phyloP scores from a whole-genome alignment of 2,329 filamentous ascomycete species.

The Coccinonectria pachysandricola region DNA sequence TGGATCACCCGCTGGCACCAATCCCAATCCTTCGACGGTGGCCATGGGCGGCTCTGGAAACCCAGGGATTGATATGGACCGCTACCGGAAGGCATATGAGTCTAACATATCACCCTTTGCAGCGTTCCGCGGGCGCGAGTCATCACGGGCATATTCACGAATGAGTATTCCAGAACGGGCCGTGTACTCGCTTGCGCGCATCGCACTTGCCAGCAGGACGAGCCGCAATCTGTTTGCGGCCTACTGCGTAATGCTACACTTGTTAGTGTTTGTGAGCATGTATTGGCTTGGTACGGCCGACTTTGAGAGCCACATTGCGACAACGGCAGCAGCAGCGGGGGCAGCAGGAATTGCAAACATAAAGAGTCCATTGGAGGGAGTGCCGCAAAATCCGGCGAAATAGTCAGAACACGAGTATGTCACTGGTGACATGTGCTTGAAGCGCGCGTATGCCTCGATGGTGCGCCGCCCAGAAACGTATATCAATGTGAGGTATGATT shows the following conservation, averaged over 20 bases:
- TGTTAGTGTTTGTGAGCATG: constrained; percentile 76
- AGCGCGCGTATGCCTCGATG: too few relatives aligned
- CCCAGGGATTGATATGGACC: constrained; percentile 62
- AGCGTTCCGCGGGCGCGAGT: constrained; percentile 89
- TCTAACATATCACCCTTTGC: constrained; percentile 93
- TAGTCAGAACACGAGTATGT: constrained; percentile 9
- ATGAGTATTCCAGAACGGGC: constrained; percentile 88
- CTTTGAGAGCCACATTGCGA: constrained; percentile 48
- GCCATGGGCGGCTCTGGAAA: constrained; percentile 43
- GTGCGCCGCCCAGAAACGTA: too few relatives aligned
- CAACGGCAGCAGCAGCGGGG: constrained; percentile 33
- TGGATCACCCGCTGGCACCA: constrained; percentile 42
- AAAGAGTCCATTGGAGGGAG: constrained; percentile 18
- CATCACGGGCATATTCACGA: constrained; percentile 77
- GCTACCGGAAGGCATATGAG: constrained; percentile 89
- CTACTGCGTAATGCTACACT: constrained; percentile 81
- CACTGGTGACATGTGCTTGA: too few relatives aligned
- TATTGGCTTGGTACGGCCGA: constrained; percentile 71
- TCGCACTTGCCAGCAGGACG: constrained; percentile 80
- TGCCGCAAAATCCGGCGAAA: constrained; percentile 16
- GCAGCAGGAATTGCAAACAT: constrained; percentile 29
- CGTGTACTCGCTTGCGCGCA: constrained; percentile 81
- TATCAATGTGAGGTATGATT: too few relatives aligned
- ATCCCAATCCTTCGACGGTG: constrained; percentile 66
- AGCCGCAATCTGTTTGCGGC: constrained; percentile 89